phyloP scores from a whole-genome alignment of 2,329 filamentous ascomycete genomes.

The Sporothrix pseudoabietina region DNA sequence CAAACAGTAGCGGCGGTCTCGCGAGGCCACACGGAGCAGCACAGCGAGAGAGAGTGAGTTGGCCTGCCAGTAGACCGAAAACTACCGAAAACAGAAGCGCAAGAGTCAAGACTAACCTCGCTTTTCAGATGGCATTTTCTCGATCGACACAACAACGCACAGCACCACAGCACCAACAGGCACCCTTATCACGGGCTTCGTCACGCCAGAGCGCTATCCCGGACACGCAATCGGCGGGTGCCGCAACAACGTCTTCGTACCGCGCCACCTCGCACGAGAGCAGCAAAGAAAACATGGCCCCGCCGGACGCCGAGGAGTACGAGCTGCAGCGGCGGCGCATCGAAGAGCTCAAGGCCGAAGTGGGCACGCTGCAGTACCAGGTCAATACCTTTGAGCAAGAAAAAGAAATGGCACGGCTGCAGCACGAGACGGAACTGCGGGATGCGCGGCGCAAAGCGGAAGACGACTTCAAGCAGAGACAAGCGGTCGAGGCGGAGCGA shows the following conservation, averaged over 20 bases:
- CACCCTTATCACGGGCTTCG: constrained; percentile 32
- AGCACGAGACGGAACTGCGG: constrained; percentile 81
- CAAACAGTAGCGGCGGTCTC: constrained; percentile 35
- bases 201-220: constrained; percentile 36
- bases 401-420: constrained; percentile 74
- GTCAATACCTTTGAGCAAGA: constrained; percentile 86
- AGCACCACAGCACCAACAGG: constrained; percentile 31
- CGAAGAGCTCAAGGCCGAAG: constrained; percentile 84
- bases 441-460: constrained; percentile 81
- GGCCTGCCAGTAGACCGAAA: neutral
- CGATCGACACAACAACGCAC: constrained; percentile 34
- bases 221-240: constrained; percentile 32
- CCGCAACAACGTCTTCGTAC: constrained; percentile 40
- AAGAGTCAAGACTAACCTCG: neutral
- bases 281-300: constrained; percentile 62
- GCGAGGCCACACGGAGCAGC: constrained; percentile 34
- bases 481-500: constrained; percentile 60
- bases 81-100: neutral
- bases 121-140: constrained; percentile 38
- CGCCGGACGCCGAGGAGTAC: constrained; percentile 60
- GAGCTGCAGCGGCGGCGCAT: constrained; percentile 59
- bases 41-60: neutral
- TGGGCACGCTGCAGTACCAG: constrained; percentile 86
- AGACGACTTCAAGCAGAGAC: constrained; percentile 72
- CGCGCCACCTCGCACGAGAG: constrained; percentile 57